Evolutionary conservation across 352 stramenopile species (phyloP), one percentile per base, ranked within the genome.

Genomic region (Phytophthora macrochlamydospora): DNA sequence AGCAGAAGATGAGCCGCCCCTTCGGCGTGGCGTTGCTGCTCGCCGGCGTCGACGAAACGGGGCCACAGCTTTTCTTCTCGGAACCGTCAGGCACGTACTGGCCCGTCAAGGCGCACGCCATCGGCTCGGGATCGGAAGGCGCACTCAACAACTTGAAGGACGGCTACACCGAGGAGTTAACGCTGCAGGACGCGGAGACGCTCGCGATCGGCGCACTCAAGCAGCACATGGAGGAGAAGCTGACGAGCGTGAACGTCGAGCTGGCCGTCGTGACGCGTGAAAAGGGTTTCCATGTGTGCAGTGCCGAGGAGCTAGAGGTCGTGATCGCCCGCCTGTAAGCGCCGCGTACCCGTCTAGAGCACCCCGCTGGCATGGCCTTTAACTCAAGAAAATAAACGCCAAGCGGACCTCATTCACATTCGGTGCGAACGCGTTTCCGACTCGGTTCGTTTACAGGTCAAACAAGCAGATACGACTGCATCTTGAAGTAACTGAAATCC

Each of bases 211-310:
- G 72, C 51, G 97, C 97, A 11, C 82, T 99, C 38, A 99, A 99
- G 83, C 97, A 96, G 86, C 97, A 99, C 69, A 99, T 99, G 98
- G 98, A 99, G 83, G 98, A 99, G 76, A 99, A 99, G 76, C 98
- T 99, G 58, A 98, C 89, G 8, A 97, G 75, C 62, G 96, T 98
- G 40, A 99, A 99, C 85, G 97, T 99, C 31, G 98, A 99, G 84
- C 72, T 99, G 63, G 97, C 97, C 7, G 80, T 95, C 69, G 96
- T 99, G 14, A 99, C 95, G 44, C 73, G 81, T 53, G 91, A 97
- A 13, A 92, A 97, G 67, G 97, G 97, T 51, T 99, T 99, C 87
- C 91, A 99, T 72, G 89, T 99, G 59, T 98, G 94, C 66, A 95
- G 81, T 44, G 71, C 83, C 9, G 85, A 97, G 32, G 93, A 99